Base-by-base conservation (phyloP, 805 yeast genomes). In the Saccharomycopsis vini region DNA sequence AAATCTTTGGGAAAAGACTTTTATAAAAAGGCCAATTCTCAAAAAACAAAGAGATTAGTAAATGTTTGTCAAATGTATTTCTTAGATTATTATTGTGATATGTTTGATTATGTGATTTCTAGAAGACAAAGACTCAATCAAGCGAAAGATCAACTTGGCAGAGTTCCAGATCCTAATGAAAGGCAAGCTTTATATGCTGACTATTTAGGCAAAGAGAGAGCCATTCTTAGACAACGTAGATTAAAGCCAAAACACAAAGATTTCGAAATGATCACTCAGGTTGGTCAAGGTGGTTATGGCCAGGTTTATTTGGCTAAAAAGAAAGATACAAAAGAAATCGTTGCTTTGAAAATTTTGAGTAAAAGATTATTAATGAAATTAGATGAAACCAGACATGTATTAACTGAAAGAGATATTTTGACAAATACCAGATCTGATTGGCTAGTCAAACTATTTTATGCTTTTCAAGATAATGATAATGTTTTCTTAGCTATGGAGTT, bases 281-380 rank as follows among this genome's bases (percentile, higher is more conserved):
- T 92, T 26, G 99, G 99, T 12, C 98, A 92, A 67, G 99, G 99
- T 58, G 99, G 99, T 3, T 92, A 92, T 59, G 99, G 99, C 20
- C 97, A 92, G 64, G 99, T 92, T n/a, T 92, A 86, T 56, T 67
- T 92, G 50, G 97, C 99, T 1, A 75, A 89, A 53, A 92, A 92
- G 69, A 81, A 79, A 53, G 99, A 92, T 57, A 88, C 97, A 1
- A 77, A 80, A 51, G 99, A 92, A 63, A 82, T 92, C 38, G 90
- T 96, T 63, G 99, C 99, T 2, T 69, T 92, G 55, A 92, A 92
- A 61, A 85, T 92, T 12, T 71, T 92, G 57, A 89, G 87, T 61
- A 92, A 92, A 62, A 81, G 81, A 56, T 70, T 89, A 54, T 69
- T 90, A 52, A 79, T 85, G 48, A 89, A 85, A 63, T 75, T 88